Evolutionary conservation across 139 green algal genomes (phyloP), one percentile per base, ranked within the genome.

Genomic region (Volvox africanus): DNA sequence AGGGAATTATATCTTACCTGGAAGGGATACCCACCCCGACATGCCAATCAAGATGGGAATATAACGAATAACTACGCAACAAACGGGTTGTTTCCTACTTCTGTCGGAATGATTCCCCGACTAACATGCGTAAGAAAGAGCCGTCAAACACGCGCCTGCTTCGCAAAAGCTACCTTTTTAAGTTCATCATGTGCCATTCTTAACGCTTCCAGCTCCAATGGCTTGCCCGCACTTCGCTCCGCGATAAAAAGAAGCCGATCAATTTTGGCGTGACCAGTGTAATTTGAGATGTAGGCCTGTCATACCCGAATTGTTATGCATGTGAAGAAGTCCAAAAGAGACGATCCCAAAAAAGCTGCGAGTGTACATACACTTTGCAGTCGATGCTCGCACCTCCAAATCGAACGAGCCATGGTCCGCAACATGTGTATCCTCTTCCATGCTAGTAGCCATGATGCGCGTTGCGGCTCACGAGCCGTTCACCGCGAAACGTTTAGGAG

Each of bases 211-310:
- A 98, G 93, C 92, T 97, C 96, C 50, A 97, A 77, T 1, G 91
- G 89, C 19, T 88, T 95, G 76, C 94, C 95, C 14, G 24, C 19
- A 36, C 88, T 94, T 55, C 91, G 89, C 1, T 97, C 92, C 9
- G 97, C 96, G 13, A 98, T 95, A 91, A 97, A 98, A 12, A 97
- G 17, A 14, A 99, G 93, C 44, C 97, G 92, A 61, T 96, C 88
- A 6, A 98, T 92, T 68, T 95, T 96, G 0, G 93, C 94, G 82
- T 98, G 96, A 0, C 94, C 95, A 11, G 84, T 95, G 90, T 98
- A 98, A 77, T 93, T 95, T 16, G 88, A 82, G 18, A 96, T 94
- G 85, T 97, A 98, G 0, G 89, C 92, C 97, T 98, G 95, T 82
- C 11, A 81, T 61, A 24, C 75, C 44, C 28, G 33, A 55, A 26